phyloP scores from a whole-genome alignment of 768 basidiomycete genomes.

The Suillus discolor region DNA sequence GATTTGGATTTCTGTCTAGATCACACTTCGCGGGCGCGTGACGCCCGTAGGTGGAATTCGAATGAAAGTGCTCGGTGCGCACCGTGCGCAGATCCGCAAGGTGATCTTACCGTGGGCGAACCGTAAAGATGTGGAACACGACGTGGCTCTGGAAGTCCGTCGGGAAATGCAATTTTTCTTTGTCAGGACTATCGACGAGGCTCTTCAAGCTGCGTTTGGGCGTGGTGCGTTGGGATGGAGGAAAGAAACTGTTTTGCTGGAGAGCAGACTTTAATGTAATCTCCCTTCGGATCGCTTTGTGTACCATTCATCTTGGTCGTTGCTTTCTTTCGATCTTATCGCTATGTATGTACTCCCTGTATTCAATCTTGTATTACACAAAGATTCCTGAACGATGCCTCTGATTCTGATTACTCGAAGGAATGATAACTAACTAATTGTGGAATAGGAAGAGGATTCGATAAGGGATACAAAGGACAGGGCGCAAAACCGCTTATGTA shows the following conservation, averaged over 20 bases:
- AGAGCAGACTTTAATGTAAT: constrained; percentile 49
- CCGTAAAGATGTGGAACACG: constrained; percentile 85
- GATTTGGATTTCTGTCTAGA: constrained; percentile 37
- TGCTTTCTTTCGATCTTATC: not conserved
- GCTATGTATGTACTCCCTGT: constrained; percentile 7
- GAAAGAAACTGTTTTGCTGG: constrained; percentile 49
- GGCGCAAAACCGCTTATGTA: not conserved
- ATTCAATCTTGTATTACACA: not conserved
- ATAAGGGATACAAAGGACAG: constrained; percentile 11
- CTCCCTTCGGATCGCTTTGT: not conserved
- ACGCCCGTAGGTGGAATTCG: constrained; percentile 90
- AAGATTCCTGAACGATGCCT: not conserved
- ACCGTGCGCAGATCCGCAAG: constrained; percentile 81
- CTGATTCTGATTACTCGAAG: constrained; percentile 13
- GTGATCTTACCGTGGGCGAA: constrained; percentile 87
- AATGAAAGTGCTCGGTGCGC: constrained; percentile 89
- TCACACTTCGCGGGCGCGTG: constrained; percentile 81
- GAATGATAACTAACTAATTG: constrained; percentile 8
- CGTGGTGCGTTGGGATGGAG: constrained; percentile 68
- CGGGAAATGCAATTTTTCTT: constrained; percentile 82
- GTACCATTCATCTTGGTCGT: not conserved
- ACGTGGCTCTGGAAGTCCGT: constrained; percentile 73
- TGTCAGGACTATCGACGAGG: constrained; percentile 78
- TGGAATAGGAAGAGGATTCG: constrained; percentile 8
- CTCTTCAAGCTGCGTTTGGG: constrained; percentile 83